These are phyloP conservation scores for Camptophora hylomeconis DNA, from an alignment of 2,329 filamentous ascomycete species.

Conservation along the genomic window DNA sequence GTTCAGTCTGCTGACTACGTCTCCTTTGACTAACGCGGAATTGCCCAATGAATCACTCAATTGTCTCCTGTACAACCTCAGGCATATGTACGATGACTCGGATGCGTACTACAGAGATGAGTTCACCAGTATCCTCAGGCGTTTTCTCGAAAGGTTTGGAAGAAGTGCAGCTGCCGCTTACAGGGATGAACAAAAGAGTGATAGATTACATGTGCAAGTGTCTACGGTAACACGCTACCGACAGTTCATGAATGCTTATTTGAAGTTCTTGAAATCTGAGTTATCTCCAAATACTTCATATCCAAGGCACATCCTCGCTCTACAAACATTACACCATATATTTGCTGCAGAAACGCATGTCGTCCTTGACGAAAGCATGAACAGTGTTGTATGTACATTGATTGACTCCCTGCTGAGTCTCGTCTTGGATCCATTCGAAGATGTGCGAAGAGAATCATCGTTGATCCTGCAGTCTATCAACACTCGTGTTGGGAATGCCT, in stretches of 20 bases:
- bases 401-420: constrained; percentile 57
- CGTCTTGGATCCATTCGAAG: constrained; percentile 81
- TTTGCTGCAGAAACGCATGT: constrained; percentile 2
- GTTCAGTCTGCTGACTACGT: constrained; percentile 66
- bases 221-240: constrained; percentile 8
- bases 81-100: constrained; percentile 65
- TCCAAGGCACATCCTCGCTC: constrained; percentile 69
- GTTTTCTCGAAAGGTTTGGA: constrained; percentile 34
- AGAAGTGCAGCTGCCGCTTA: not conserved
- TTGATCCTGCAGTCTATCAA: constrained; percentile 26
- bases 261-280: constrained; percentile 38
- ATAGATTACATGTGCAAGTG: constrained; percentile 1
- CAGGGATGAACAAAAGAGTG: constrained; percentile 5
- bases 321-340: constrained; percentile 57
- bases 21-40: constrained; percentile 59
- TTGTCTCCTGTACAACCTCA: constrained; percentile 52
- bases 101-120: constrained; percentile 80
- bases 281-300: constrained; percentile 74
- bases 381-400: too few species aligned
- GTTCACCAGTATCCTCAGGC: constrained; percentile 58
- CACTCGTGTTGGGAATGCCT: constrained; percentile 2
- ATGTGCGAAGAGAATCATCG: constrained; percentile 53
- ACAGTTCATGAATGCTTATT: constrained; percentile 6
- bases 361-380: constrained; percentile 17
- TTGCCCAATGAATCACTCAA: constrained; percentile 50